A percentile compares a stretch with the other conserved stretches of the same genome.
Conservation (phyloP, 108 stramenopile species). For the Cyclotella cryptica region DNA sequence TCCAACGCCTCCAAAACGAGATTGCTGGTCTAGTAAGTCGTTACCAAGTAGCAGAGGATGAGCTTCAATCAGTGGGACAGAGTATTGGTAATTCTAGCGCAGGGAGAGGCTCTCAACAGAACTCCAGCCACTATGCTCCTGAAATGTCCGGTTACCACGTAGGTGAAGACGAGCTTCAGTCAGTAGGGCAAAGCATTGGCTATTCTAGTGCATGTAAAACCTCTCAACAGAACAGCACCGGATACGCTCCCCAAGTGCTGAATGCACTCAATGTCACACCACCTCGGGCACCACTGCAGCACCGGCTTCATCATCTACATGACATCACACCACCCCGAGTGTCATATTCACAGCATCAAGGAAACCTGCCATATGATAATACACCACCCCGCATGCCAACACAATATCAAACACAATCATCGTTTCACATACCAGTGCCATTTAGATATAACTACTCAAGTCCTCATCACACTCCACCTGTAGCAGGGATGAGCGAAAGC, state of each 20-base stretch:
- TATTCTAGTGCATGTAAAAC: neutral
- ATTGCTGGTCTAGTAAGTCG: slow-evolving; percentile 9
- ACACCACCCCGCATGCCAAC: neutral
- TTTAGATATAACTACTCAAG: slow-evolving; percentile 3
- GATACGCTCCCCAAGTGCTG: neutral
- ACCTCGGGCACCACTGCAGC: slow-evolving; percentile 1
- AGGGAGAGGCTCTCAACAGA: neutral
- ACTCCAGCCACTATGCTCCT: neutral
- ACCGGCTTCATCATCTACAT: neutral
- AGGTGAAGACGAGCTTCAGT: neutral
- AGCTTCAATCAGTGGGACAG: slow-evolving; percentile 16
- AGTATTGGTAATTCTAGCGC: slow-evolving; percentile 6
- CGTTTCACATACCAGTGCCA: slow-evolving; percentile 7
- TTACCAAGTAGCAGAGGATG: slow-evolving; percentile 21
- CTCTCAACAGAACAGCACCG: neutral
- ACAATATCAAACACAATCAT: neutral
- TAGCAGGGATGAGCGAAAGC: neutral
- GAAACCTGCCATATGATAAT: neutral
- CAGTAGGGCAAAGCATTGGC: neutral
- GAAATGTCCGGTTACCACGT: neutral
- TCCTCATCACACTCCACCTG: neutral
- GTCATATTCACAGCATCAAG: neutral
- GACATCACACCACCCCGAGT: slow-evolving; percentile 2
- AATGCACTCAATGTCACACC: slow-evolving; percentile 9
- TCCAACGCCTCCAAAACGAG: neutral